Base-by-base conservation (phyloP, 106 monocot species). In the Narthecium ossifragum region DNA sequence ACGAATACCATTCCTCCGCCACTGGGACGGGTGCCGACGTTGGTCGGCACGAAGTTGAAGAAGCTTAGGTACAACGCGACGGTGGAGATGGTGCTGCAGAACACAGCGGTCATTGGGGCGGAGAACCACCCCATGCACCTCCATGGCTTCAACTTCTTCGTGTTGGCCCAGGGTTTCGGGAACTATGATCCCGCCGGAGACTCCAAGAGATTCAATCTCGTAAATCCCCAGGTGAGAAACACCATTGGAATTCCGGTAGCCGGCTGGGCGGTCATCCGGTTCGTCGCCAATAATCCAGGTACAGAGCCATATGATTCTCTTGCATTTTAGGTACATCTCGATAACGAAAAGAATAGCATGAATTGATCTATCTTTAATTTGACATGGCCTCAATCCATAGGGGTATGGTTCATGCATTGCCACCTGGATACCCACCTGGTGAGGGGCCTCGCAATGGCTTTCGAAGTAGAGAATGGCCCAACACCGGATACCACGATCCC, bases 201-300 rank as follows among this genome's bases (percentile, higher is more conserved):
- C 14, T 45, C 23, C 46, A 60, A 65, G 51, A 51, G 32, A 15
- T 90, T 69, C 56, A 90, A 90, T 39, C 58, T 90, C 63, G 67
- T 78, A 0, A 26, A 85, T 36, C 90, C 90, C 9, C 78, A 70
- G 33, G 63, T 59, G 46, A 60, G 90, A 61, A 90, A 90, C 68
- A 90, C 90, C 14, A 65, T 90, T 26, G 75, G 68, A 3, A 85
- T 90, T 13, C 85, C 90, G 0, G 46, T 62, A 14, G 85, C 81
- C 1, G 90, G 90, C 1, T 90, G 90, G 90, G 85, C 81, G 0
- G 90, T 85, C 23, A 85, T 90, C 41, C 64, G 90, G 1, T 90
- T 90, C 73, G 55, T 51, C 0, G 85, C 90, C 15, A 24, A 90
- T 31, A 90, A 90, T 52, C 90, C 90, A 61, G 85, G 90, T 90